Evolutionary conservation across 495 filamentous ascomycete genomes (phyloP).

Genomic region (Tuber borchii): DNA sequence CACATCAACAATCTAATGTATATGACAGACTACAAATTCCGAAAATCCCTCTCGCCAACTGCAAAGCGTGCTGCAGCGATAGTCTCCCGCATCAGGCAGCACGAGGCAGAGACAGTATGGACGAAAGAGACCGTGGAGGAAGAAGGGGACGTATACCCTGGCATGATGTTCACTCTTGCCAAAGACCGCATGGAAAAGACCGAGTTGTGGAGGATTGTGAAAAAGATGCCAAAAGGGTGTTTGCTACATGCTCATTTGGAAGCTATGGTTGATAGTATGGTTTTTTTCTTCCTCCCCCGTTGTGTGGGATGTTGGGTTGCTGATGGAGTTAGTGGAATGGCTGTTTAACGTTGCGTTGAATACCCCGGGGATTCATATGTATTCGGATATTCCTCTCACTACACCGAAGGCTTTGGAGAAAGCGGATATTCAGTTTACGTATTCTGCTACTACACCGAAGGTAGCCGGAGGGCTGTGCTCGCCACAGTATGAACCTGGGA

Average conservation of each 20-base stretch:
- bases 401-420: conserved; percentile 47
- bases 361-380: conserved; percentile 69
- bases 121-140: conserved; percentile 61
- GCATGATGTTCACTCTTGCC: conserved; percentile 81
- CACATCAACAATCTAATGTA: conserved; percentile 23
- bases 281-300: too few species aligned
- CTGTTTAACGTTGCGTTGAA: conserved; percentile 62
- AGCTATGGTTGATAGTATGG: conserved; percentile 67
- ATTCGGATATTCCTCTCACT: conserved; percentile 51
- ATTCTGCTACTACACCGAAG: conserved; percentile 37
- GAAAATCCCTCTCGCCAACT: conserved; percentile 63
- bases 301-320: background rate
- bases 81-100: conserved; percentile 65
- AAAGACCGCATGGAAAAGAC: conserved; percentile 73
- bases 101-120: conserved; percentile 69
- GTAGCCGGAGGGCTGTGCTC: conserved; percentile 54
- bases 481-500: conserved; percentile 51
- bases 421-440: conserved; percentile 54
- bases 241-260: conserved; percentile 83
- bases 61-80: conserved; percentile 70
- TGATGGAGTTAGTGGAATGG: conserved; percentile 53
- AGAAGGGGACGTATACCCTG: conserved; percentile 60
- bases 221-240: conserved; percentile 82
- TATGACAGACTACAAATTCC: conserved; percentile 54
- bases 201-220: conserved; percentile 76